These are phyloP conservation scores for Arthrobotrys sinensis DNA, from an alignment of 2,329 filamentous ascomycete species.

Conservation along the genomic window DNA sequence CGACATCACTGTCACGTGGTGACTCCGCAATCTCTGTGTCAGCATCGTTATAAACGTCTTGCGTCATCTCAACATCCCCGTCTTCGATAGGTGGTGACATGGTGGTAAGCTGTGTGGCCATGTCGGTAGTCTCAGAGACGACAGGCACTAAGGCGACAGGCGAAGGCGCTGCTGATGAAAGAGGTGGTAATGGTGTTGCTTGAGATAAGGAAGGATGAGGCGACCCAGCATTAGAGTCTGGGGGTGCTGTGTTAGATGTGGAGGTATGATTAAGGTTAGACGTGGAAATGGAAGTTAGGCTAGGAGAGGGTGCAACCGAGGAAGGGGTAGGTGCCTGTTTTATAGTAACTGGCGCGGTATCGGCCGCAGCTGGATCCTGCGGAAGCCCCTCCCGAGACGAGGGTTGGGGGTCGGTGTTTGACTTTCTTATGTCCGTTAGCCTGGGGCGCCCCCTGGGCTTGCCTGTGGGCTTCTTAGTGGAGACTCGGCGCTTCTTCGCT, in stretches of 20 bases:
- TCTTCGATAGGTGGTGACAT: conserved; percentile 50
- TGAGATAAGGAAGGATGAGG: conserved; percentile 51
- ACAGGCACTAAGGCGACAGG: conserved; percentile 34
- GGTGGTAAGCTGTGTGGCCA: conserved; percentile 33
- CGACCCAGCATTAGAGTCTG: conserved; percentile 38
- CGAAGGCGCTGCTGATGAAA: conserved; percentile 53
- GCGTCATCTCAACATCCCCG: conserved; percentile 52
- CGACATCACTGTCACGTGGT: conserved; percentile 57
- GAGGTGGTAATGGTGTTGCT: conserved; percentile 45
- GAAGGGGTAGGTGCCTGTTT: conserved; percentile 60
- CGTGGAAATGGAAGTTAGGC: conserved; percentile 42
- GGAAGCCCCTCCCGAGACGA: conserved; percentile 55
- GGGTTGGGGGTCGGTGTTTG: conserved; percentile 54
- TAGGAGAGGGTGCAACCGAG: conserved; percentile 59
- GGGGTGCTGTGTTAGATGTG: conserved; percentile 21
- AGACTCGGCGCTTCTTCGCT: conserved; percentile 52
- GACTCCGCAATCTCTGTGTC: conserved; percentile 56
- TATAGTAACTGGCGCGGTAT: conserved; percentile 43
- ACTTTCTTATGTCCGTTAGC: conserved; percentile 55
- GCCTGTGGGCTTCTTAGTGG: conserved; percentile 55
- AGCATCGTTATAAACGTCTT: conserved; percentile 43
- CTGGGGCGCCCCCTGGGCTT: conserved; percentile 57
- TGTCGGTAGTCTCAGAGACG: conserved; percentile 35
- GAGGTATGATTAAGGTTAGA: conserved; percentile 51
- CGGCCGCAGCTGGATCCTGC: conserved; percentile 58